These are phyloP conservation scores for Hsuehochloa calcarea DNA, from an alignment of 176 grass and related monocot species.

Conservation along the genomic window DNA sequence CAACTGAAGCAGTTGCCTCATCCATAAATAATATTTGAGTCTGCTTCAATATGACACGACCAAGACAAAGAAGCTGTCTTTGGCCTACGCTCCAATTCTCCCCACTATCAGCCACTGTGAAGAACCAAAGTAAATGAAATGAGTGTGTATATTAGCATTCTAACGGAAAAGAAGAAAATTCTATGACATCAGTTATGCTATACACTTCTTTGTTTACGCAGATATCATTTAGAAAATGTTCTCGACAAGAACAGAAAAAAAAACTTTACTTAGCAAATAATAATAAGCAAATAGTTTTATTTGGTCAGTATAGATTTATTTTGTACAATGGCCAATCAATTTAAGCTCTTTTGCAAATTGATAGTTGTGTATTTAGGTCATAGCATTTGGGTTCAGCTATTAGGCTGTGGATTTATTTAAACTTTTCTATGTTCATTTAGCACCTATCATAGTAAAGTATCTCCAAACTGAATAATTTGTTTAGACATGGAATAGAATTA, in stretches of 20 bases:
- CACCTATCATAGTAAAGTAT: not conserved
- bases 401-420: not conserved
- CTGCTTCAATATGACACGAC: conserved; percentile 77
- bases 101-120: conserved; percentile 78
- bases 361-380: not conserved
- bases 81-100: conserved; percentile 97
- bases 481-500: not conserved
- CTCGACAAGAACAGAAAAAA: not conserved
- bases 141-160: not conserved
- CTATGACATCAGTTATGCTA: not conserved
- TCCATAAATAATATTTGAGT: conserved; percentile 86
- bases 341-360: not conserved
- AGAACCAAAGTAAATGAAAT: conserved; percentile 7
- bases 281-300: not conserved
- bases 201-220: not conserved
- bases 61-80: conserved; percentile 86
- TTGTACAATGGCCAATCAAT: not conserved
- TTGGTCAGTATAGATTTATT: not conserved
- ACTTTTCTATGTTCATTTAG: not conserved
- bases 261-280: not conserved
- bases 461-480: not conserved
- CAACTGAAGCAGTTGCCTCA: conserved; percentile 93
- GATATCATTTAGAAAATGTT: not conserved
- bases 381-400: not conserved
- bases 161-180: not conserved